Evolutionary conservation across 2,329 filamentous ascomycete genomes (phyloP), one percentile per base, ranked within the genome.

Genomic region (Periconia sp.): DNA sequence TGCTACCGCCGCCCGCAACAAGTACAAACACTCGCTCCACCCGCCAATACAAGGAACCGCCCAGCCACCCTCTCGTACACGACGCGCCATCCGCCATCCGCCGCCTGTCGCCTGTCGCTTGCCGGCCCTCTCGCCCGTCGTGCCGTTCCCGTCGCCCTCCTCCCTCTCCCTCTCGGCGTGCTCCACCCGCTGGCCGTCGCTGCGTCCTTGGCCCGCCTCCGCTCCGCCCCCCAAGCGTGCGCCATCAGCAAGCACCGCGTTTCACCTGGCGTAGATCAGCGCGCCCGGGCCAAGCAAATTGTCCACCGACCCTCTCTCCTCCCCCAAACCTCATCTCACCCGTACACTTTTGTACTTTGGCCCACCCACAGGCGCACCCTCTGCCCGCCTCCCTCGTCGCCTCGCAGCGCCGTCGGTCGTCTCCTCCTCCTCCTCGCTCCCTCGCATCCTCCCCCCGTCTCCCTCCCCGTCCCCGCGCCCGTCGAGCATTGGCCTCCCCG

Each of bases 401-500:
- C 36, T 54, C 45, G 34, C 43, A 26, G 44, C 38, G 40, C 40
- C 45, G 48, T 46, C 46, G 46, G 49, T 49, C n/a, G n/a, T n/a
- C n/a, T n/a, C n/a, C n/a, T n/a, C n/a, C n/a, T n/a, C 39, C 47
- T 55, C 51, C 43, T 40, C 42, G 33, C 46, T 40, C 40, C 50
- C 56, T 48, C 54, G 38, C 54, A 54, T 52, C 50, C 52, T 42
- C 47, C 34, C 37, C 34, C 45, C 52, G 36, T 19, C 35, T 45
- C 46, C 34, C 45, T 40, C 23, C 21, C 28, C 46, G 33, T 42
- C 38, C 19, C 46, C 24, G 49, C 43, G 39, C 46, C 45, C 50
- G 34, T 43, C 38, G 40, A 47, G 46, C 57, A 63, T 62, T 60
- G 59, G 56, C 50, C 51, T 40, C 38, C 46, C 50, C 52, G 57